Percentiles rank a stretch among this genome's conserved stretches.
Conservation (phyloP, 2,329 filamentous ascomycete species). For the Alternaria sp. region DNA sequence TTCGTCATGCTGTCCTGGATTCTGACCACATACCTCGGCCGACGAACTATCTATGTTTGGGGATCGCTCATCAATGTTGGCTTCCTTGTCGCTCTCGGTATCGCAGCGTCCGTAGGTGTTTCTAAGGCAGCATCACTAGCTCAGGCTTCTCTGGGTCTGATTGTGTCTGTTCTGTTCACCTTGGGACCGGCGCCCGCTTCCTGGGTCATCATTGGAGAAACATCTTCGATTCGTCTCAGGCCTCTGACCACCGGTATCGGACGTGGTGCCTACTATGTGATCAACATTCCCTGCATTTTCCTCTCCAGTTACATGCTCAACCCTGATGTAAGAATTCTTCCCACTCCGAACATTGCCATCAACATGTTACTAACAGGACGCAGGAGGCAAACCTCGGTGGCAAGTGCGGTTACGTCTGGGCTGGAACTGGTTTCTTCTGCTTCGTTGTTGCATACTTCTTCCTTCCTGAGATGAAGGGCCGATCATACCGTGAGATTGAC, state of each 20-base stretch:
- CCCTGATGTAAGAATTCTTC: slow-evolving; percentile 51
- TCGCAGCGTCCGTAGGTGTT: slow-evolving; percentile 62
- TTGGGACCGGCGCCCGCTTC: slow-evolving; percentile 69
- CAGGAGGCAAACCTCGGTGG: slow-evolving; percentile 60
- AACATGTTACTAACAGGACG: slow-evolving; percentile 62
- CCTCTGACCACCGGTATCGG: slow-evolving; percentile 72
- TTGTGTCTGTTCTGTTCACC: slow-evolving; percentile 71
- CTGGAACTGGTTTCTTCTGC: slow-evolving; percentile 63
- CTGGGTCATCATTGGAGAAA: slow-evolving; percentile 73
- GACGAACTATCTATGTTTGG: slow-evolving; percentile 71
- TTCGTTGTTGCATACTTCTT: slow-evolving; percentile 59
- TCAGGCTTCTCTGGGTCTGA: slow-evolving; percentile 69
- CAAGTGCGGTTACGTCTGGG: slow-evolving; percentile 47
- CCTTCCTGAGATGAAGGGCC: slow-evolving; percentile 64
- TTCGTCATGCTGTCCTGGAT: slow-evolving; percentile 74
- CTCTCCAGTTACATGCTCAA: slow-evolving; percentile 69
- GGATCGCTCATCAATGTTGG: slow-evolving; percentile 63
- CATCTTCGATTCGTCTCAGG: slow-evolving; percentile 69
- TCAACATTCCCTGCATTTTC: slow-evolving; percentile 73
- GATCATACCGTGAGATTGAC: slow-evolving; percentile 62
- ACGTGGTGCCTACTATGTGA: slow-evolving; percentile 69
- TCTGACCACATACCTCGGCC: slow-evolving; percentile 69
- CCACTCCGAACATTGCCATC: slow-evolving; percentile 57
- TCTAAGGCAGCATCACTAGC: slow-evolving; percentile 58
- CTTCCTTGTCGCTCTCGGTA: slow-evolving; percentile 66